Percentiles rank a stretch among this genome's conserved stretches.
Evolutionary conservation across 1,139 yeast species (phyloP).

Genomic region (Hansenula sp.): DNA sequence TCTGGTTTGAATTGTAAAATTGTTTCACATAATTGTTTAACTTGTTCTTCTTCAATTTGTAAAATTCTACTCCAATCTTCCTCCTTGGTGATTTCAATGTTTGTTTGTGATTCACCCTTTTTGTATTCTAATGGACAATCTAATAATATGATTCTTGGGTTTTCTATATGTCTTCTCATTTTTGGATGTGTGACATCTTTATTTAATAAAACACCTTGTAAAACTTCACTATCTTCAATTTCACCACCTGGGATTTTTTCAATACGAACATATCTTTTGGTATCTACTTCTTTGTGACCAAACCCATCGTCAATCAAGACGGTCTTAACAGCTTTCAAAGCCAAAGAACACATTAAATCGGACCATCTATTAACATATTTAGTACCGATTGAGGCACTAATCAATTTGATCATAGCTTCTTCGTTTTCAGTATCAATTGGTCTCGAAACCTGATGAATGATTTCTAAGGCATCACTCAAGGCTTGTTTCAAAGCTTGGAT

Average conservation of each 20-base stretch:
- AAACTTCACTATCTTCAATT: constrained; percentile 79
- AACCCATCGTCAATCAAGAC: constrained; percentile 68
- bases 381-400: constrained; percentile 92
- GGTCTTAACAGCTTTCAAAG: constrained; percentile 84
- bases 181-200: constrained; percentile 98
- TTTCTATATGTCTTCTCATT: constrained; percentile 85
- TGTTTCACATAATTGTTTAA: constrained; percentile 80
- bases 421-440: constrained; percentile 86
- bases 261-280: constrained; percentile 87
- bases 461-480: constrained; percentile 82
- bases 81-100: constrained; percentile 94
- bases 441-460: constrained; percentile 78
- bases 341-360: constrained; percentile 82
- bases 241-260: constrained; percentile 99
- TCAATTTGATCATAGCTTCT: constrained; percentile 79
- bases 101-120: constrained; percentile 98
- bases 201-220: constrained; percentile 90
- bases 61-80: constrained; percentile 95
- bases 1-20: constrained; percentile 86
- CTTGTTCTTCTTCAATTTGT: constrained; percentile 98
- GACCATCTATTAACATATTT: constrained; percentile 93
- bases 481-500: constrained; percentile 94
- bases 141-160: constrained; percentile 82
- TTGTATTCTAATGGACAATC: constrained; percentile 98
- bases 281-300: constrained; percentile 78